These are phyloP conservation scores for Phytophthora tentaculata DNA, from an alignment of 352 stramenopile species.

Conservation along the genomic window DNA sequence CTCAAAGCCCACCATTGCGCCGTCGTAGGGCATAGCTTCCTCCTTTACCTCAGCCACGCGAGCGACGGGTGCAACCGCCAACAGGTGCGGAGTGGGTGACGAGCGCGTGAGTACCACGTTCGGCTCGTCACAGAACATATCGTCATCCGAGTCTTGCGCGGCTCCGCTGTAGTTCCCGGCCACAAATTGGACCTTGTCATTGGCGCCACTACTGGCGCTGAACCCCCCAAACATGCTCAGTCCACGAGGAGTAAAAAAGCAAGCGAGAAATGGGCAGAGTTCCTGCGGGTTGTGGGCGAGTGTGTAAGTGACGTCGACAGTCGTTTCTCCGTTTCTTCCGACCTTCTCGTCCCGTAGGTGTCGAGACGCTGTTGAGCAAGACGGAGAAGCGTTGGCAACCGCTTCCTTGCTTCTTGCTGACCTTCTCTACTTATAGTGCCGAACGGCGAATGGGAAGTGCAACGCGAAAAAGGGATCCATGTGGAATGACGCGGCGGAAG, in stretches of 20 bases:
- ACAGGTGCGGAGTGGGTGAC: conserved; percentile 50
- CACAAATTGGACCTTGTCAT: conserved; percentile 51
- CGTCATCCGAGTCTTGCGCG: conserved; percentile 56
- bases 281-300: conserved; percentile 28
- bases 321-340: conserved; percentile 38
- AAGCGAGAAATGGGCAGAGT: conserved; percentile 4
- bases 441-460: conserved; percentile 40
- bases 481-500: conserved; percentile 20
- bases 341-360: conserved; percentile 13
- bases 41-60: conserved; percentile 39
- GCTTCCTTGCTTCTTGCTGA: conserved; percentile 1
- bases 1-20: conserved; percentile 33
- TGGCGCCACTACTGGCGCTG: conserved; percentile 14
- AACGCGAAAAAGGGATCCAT: conserved; percentile 19
- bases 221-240: conserved; percentile 36
- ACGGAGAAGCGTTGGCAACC: conserved; percentile 10
- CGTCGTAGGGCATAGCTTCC: conserved; percentile 25
- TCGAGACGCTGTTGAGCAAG: background rate
- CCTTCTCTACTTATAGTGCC: conserved; percentile 43
- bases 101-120: conserved; percentile 61
- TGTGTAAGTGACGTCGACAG: conserved; percentile 36
- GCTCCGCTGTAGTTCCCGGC: conserved; percentile 41
- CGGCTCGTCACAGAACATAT: conserved; percentile 47
- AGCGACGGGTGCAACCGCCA: conserved; percentile 33
- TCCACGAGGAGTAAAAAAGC: conserved; percentile 3